Evolutionary conservation across 2,329 filamentous ascomycete genomes (phyloP).

Genomic region (Neonectria neomacrospora): DNA sequence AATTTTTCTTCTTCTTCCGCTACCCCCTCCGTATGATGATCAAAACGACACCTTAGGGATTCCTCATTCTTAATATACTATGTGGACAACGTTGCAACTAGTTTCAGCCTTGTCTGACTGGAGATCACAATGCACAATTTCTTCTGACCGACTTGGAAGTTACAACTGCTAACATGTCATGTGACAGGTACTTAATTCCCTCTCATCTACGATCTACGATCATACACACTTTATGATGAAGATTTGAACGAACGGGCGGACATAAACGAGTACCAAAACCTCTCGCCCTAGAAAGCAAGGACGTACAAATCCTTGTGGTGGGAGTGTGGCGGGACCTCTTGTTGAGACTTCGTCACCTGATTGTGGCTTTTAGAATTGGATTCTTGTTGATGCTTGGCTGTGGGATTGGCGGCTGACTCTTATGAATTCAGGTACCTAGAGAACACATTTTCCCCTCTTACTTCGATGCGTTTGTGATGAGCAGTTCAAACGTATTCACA

Average conservation of each 20-base stretch:
- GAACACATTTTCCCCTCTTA: constrained; percentile 33
- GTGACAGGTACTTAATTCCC: constrained; percentile 55
- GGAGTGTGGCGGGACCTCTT: constrained; percentile 63
- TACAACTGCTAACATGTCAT: constrained; percentile 51
- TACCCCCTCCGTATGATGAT: constrained; percentile 64
- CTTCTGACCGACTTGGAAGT: constrained; percentile 29
- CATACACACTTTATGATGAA: constrained; percentile 64
- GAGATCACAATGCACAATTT: constrained; percentile 47
- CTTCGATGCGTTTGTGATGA: constrained; percentile 58
- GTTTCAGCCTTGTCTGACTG: constrained; percentile 78
- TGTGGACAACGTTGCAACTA: constrained; percentile 69
- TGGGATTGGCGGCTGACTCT: constrained; percentile 47
- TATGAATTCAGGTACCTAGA: constrained; percentile 50
- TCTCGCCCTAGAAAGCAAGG: constrained; percentile 64
- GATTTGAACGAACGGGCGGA: constrained; percentile 77
- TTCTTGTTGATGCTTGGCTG: constrained; percentile 43
- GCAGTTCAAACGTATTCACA: constrained; percentile 65
- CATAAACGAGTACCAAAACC: constrained; percentile 68
- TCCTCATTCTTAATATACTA: constrained; percentile 74
- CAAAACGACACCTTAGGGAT: constrained; percentile 71
- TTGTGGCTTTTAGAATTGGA: constrained; percentile 50
- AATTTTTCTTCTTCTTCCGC: constrained; percentile 14
- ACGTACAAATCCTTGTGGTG: constrained; percentile 71
- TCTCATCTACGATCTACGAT: constrained; percentile 15
- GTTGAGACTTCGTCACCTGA: constrained; percentile 76